Conservation (phyloP, 371 early-diverging fungal species). For the Nematocida parisii region DNA sequence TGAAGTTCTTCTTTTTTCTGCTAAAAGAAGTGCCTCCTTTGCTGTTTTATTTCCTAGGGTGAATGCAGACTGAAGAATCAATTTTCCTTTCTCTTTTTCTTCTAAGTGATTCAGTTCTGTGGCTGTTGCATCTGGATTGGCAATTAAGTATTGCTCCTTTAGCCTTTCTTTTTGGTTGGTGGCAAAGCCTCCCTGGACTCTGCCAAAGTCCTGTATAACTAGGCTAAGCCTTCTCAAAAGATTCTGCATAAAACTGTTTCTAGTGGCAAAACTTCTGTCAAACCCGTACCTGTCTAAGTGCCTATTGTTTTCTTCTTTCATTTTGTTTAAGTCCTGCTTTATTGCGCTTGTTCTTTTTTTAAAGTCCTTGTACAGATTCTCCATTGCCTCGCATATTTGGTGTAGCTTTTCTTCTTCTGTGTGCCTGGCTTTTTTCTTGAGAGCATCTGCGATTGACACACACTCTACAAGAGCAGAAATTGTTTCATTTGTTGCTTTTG, state of each 20-base stretch:
- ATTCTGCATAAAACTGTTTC: constrained; percentile 39
- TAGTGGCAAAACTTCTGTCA: constrained; percentile 41
- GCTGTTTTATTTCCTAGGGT: constrained; percentile 39
- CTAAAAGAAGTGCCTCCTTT: constrained; percentile 40
- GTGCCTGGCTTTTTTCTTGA: constrained; percentile 7
- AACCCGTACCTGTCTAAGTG: constrained; percentile 28
- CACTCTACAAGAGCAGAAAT: constrained; percentile 44
- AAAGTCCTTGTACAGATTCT: constrained; percentile 41
- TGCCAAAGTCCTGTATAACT: constrained; percentile 48
- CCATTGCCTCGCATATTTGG: constrained; percentile 34
- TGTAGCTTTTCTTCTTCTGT: background rate
- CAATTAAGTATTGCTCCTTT: constrained; percentile 66
- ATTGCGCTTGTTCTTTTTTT: constrained; percentile 14
- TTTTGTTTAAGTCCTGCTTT: constrained; percentile 10
- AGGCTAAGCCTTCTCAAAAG: constrained; percentile 31
- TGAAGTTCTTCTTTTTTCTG: constrained; percentile 41
- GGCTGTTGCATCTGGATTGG: constrained; percentile 68
- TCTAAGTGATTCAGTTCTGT: constrained; percentile 58
- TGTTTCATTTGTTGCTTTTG: constrained; percentile 51
- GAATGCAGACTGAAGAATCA: constrained; percentile 39
- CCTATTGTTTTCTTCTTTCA: constrained; percentile 38
- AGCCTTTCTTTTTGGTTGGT: constrained; percentile 63
- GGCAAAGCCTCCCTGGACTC: constrained; percentile 48
- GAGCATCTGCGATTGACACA: constrained; percentile 33
- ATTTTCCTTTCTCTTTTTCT: constrained; percentile 22